Conservation (phyloP, 768 basidiomycete genomes). For the Calocybe gangraenosa region DNA sequence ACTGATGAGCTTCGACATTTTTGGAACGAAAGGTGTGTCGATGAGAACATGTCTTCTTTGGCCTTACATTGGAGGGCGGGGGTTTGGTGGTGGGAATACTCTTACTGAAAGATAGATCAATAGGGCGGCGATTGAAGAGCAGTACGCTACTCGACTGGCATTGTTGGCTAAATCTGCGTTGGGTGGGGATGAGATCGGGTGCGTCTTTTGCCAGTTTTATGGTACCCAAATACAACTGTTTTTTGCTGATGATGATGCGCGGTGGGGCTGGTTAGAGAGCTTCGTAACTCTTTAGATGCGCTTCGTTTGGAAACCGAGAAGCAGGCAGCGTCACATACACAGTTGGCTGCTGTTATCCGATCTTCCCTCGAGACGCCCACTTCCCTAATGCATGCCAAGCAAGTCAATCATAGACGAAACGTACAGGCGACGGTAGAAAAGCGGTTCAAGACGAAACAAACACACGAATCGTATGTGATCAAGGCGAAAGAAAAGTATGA, state of each 20-base stretch:
- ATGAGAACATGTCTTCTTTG: no score
- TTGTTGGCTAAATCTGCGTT: slow-evolving; percentile 74
- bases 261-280: no score
- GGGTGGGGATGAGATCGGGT: slow-evolving; percentile 94
- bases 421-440: slow-evolving; percentile 80
- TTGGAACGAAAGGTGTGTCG: slow-evolving; percentile 93
- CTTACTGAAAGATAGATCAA: not conserved
- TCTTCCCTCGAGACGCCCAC: slow-evolving; percentile 66
- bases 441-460: slow-evolving; percentile 80
- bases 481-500: slow-evolving; percentile 93
- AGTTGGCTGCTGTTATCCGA: slow-evolving; percentile 70
- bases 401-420: slow-evolving; percentile 64
- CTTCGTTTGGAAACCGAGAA: slow-evolving; percentile 79
- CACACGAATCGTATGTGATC: slow-evolving; percentile 77
- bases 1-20: slow-evolving; percentile 85
- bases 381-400: slow-evolving; percentile 55
- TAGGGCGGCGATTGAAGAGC: slow-evolving; percentile 89
- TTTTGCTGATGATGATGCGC: slow-evolving; percentile 11
- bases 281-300: slow-evolving; percentile 76
- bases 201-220: slow-evolving; percentile 27
- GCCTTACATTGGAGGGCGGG: no score
- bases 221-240: not conserved
- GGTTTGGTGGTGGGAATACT: no score
- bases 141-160: slow-evolving; percentile 79
- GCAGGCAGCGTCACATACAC: slow-evolving; percentile 66